A percentile compares a stretch with the other conserved stretches of the same genome.
These are phyloP conservation scores for Lepiota venenata DNA, from an alignment of 768 basidiomycete species.

Conservation along the genomic window DNA sequence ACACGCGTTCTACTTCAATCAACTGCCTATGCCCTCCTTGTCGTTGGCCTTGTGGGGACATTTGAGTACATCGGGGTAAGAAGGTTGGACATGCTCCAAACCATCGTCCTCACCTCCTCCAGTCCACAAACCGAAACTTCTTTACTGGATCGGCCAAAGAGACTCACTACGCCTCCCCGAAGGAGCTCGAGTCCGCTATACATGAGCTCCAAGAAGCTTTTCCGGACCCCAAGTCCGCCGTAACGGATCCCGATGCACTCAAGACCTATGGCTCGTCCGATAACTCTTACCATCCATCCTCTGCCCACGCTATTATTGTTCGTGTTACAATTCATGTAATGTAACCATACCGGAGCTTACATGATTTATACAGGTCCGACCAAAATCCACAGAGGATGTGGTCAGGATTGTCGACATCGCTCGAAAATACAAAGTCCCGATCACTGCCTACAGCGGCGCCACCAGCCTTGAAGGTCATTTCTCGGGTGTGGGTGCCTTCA, in stretches of 20 bases:
- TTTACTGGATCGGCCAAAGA: constrained; percentile 3
- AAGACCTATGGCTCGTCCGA: constrained; percentile 62
- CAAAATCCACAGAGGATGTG: constrained; percentile 74
- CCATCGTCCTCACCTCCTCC: not conserved
- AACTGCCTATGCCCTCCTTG: constrained; percentile 30
- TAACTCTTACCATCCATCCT: constrained; percentile 63
- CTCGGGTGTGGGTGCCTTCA: constrained; percentile 50
- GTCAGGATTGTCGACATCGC: constrained; percentile 77
- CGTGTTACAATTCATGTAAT: constrained; percentile 11
- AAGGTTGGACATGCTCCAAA: constrained; percentile 10
- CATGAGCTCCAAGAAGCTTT: constrained; percentile 45
- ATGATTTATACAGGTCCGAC: constrained; percentile 43
- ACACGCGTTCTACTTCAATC: constrained; percentile 33
- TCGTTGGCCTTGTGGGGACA: constrained; percentile 27
- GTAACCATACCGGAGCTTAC: constrained; percentile 14
- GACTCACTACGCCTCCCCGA: constrained; percentile 39
- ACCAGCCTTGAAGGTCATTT: constrained; percentile 89
- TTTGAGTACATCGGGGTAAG: constrained; percentile 21
- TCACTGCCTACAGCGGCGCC: constrained; percentile 81
- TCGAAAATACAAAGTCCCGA: constrained; percentile 66
- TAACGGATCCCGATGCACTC: constrained; percentile 48
- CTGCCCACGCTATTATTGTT: constrained; percentile 52
- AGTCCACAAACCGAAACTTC: constrained; percentile 3
- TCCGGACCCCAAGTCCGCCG: constrained; percentile 42
- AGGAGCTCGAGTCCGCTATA: constrained; percentile 50